phyloP scores from a whole-genome alignment of 73 alveolate species.

The Paramecium primaurelia region DNA sequence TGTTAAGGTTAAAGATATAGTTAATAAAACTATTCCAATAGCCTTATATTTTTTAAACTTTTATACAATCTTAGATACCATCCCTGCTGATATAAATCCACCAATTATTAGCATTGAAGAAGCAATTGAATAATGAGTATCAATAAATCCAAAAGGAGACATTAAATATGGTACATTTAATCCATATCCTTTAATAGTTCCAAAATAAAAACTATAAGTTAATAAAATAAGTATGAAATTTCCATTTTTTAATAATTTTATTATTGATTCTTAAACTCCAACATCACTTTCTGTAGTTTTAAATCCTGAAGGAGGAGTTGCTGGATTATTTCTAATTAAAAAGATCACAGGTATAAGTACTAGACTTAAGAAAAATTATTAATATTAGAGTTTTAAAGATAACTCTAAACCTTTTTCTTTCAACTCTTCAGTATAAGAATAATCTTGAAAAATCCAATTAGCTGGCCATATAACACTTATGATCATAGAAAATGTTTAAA shows the following conservation, averaged over 20 bases:
- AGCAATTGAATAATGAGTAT: neutral
- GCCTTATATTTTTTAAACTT: neutral
- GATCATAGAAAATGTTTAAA: neutral
- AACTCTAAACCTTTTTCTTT: neutral
- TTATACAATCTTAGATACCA: neutral
- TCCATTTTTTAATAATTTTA: neutral
- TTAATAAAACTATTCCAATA: neutral
- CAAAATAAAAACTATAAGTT: slow-evolving; percentile 9
- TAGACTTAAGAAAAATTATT: neutral
- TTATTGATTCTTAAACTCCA: neutral
- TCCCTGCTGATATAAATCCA: neutral
- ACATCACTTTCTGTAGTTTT: neutral
- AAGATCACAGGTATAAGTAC: neutral
- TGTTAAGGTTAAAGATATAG: neutral
- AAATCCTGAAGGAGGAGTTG: slow-evolving; percentile 21
- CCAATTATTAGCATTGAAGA: slow-evolving; percentile 24
- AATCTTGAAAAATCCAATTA: neutral
- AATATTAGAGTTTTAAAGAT: neutral
- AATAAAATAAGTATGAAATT: neutral
- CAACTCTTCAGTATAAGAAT: neutral
- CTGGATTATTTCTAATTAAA: neutral
- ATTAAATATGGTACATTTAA: neutral
- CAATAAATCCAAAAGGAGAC: slow-evolving; percentile 30
- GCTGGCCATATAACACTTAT: slow-evolving; percentile 15
- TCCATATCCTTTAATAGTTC: slow-evolving; percentile 35